Evolutionary conservation across 2,329 filamentous ascomycete genomes (phyloP), one percentile per base, ranked within the genome.

Genomic region (Pyrenophora tritici-repentis): DNA sequence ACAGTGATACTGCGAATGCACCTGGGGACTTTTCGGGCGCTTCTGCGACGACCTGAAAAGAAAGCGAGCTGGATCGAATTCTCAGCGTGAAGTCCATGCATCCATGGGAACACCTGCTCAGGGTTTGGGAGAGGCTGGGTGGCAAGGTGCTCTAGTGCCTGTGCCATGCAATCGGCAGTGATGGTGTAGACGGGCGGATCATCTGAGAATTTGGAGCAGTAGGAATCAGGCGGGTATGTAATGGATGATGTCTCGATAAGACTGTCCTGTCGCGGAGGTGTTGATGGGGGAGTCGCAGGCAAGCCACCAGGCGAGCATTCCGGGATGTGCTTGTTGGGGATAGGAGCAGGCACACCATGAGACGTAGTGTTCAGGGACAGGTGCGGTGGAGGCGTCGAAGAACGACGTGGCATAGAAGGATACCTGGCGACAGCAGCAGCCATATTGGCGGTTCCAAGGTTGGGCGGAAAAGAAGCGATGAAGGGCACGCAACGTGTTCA

Each of bases 1-100:
- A 97, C 70, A 1, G 90, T 91, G 55, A 97, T 80, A 16, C 87
- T 87, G 44, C 94, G 86, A 65, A 96, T 81, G 69, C 90, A 95
- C 63, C 81, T 83, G 0, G 91, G 90, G 2, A 86, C 85, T 61
- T 83, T 86, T 39, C 89, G 82, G 42, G 88, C 75, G n/a, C 83
- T 79, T 54, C 86, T 88, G 65, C 87, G 87, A 55, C 90, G 84
- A 20, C 89, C 86, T 43, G 87, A 85, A 72, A 99, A 97, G 78
- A 97, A 97, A 6, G 89, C 84, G 55, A 94, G 83, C 68, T 99
- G 94, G 46, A 96, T 83, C 54, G 90, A 86, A 68, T 99, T 99
- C 55, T 88, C 85, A 0, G 90, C 87, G 67, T 97, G 92, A 34
- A 97, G 78, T 18, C 94, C 94, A 75, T 99, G 94, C 18, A 97